Base-by-base conservation (phyloP, 805 yeast species). In the Wickerhamomyces queroliae region DNA sequence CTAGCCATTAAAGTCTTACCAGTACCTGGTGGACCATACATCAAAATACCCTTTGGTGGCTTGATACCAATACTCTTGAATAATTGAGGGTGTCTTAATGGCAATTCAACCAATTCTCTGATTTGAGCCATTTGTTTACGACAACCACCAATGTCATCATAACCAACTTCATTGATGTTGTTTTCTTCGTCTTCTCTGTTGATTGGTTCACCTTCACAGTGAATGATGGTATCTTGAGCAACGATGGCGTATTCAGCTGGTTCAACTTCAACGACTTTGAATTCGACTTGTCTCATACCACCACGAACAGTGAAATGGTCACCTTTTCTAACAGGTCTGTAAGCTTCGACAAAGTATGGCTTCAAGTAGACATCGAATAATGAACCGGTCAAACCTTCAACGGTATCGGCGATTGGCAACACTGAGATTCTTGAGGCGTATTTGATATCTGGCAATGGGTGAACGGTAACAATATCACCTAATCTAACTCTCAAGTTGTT, bases 1-100 rank as follows among this genome's bases (percentile, higher is more conserved):
- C 99, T 82, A 2, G 99, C 99, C 96, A 93, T 89, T 52, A 93
- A 74, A 24, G 99, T 93, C 69, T 93, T 93, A 85, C 99, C 99
- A 13, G 99, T 93, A 78, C 99, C 99, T 25, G 99, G 99, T 36
- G 99, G 99, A 59, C 99, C 99, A 63, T 85, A 93, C 95, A 87
- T 86, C 59, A 93, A 76, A 45, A 93, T 89, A 72, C 99, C 99
- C 65, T 88, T 86, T 49, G 99, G 99, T 32, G 99, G 99, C 65
- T 93, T 93, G 62, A 93, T 93, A 77, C 99, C 99, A 58, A 93
- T 91, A 28, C 95, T 81, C 71, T 93, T 93, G 76, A 93, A 93
- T 56, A 93, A 76, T 68, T 93, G 98, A 38, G 99, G 99, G 65
- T 93, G 99, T 71, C 99, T 85, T 57, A 93, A 76, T 20, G 99